Percentiles rank a stretch among this genome's conserved stretches.
Evolutionary conservation across 306 rosid species (phyloP).

Genomic region (Trifolium pratense): DNA sequence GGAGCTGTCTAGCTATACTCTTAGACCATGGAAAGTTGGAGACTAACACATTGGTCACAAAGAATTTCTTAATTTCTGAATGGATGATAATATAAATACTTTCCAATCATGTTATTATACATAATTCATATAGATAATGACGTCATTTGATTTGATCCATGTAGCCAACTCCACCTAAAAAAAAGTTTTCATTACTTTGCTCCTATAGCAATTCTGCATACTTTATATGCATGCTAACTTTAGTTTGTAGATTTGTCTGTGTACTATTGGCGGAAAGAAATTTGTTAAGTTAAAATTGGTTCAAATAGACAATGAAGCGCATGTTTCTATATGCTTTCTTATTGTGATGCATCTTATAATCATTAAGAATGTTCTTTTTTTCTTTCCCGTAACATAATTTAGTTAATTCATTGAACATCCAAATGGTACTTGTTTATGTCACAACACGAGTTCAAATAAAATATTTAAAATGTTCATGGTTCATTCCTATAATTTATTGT

Average conservation of each 20-base stretch:
- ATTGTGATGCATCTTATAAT: background rate
- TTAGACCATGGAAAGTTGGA: background rate
- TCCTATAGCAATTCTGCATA: background rate
- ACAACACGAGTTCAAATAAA: background rate
- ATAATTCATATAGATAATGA: background rate
- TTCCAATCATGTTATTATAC: background rate
- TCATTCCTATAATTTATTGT: background rate
- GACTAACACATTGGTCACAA: background rate
- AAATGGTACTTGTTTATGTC: background rate
- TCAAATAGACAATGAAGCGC: background rate
- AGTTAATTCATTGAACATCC: conserved; percentile 20
- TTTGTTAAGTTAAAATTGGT: background rate
- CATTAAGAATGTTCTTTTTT: too few species aligned
- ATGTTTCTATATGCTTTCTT: background rate
- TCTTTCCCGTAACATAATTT: background rate
- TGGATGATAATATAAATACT: background rate
- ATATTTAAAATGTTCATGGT: background rate
- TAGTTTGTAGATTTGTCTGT: conserved; percentile 25
- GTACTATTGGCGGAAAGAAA: background rate
- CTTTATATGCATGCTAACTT: background rate
- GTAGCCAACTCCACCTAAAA: background rate
- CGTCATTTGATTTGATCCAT: background rate
- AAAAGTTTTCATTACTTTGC: background rate
- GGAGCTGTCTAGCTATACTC: background rate
- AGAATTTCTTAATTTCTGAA: background rate